Evolutionary conservation across 805 yeast species (phyloP).

Genomic region (Lipomyces yamadae): DNA sequence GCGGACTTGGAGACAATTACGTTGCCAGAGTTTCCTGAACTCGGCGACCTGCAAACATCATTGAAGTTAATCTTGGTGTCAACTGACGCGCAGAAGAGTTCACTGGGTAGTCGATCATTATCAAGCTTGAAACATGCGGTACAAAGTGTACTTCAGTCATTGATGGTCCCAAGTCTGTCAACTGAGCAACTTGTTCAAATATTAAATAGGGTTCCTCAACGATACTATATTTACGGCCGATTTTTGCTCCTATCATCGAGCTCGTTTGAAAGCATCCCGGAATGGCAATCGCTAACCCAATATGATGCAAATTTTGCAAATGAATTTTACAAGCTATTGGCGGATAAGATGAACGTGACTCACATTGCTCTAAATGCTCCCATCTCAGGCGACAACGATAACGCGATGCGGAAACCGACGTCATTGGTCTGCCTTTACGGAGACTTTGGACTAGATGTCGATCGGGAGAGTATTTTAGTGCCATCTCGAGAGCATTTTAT

Average conservation of each 20-base stretch:
- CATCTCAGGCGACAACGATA: constrained; percentile 53
- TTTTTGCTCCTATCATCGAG: constrained; percentile 58
- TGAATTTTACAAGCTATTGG: constrained; percentile 36
- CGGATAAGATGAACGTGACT: constrained; percentile 46
- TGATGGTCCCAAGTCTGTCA: neutral
- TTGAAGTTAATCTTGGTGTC: neutral
- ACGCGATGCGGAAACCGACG: constrained; percentile 67
- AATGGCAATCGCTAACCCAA: constrained; percentile 46
- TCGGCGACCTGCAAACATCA: constrained; percentile 1
- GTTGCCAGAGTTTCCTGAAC: neutral
- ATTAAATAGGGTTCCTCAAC: constrained; percentile 51
- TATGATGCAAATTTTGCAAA: constrained; percentile 1
- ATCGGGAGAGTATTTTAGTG: constrained; percentile 41
- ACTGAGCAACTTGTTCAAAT: neutral
- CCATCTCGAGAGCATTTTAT: constrained; percentile 55
- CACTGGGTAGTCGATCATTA: neutral
- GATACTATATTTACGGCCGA: constrained; percentile 67
- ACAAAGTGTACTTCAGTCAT: neutral
- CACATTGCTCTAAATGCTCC: constrained; percentile 78
- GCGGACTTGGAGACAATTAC: neutral
- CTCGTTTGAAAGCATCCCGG: constrained; percentile 49
- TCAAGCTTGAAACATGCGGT: neutral
- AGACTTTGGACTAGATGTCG: constrained; percentile 58
- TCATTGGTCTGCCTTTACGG: constrained; percentile 66
- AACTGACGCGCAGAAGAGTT: neutral